A percentile compares a stretch with the other conserved stretches of the same genome.
Evolutionary conservation across 164 flowering plant genomes (phyloP).

Genomic region (Cinnamomum chago): DNA sequence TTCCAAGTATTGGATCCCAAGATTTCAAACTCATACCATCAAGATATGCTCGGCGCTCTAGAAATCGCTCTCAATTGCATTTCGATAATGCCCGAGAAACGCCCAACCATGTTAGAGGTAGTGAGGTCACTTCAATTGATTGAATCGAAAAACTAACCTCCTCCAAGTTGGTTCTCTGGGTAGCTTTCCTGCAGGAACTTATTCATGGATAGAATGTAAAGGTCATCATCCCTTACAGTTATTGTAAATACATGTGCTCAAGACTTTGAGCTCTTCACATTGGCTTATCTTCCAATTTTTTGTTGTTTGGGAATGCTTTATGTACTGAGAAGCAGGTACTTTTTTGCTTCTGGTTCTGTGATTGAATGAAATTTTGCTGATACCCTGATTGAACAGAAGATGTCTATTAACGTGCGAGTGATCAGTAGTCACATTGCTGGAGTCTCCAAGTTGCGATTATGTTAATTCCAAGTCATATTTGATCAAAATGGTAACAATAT

Average conservation of each 20-base stretch:
- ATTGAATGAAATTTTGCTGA: not conserved
- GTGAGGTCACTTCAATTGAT: constrained; percentile 55
- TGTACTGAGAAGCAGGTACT: not conserved
- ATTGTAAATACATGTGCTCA: constrained; percentile 5
- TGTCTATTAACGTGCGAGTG: not conserved
- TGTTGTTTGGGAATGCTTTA: not conserved
- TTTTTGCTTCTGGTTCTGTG: not conserved
- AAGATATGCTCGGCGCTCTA: constrained; percentile 58
- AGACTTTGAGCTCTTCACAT: not conserved
- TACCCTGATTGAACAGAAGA: not conserved
- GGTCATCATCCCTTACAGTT: not conserved
- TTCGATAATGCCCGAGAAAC: constrained; percentile 61
- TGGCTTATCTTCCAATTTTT: not conserved
- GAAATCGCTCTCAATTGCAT: constrained; percentile 74
- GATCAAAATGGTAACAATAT: too few species aligned
- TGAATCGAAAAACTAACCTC: constrained; percentile 7
- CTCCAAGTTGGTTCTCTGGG: constrained; percentile 4
- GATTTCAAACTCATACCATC: constrained; percentile 32
- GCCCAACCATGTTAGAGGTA: constrained; percentile 71
- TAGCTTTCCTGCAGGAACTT: constrained; percentile 16
- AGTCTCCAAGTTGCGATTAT: too few species aligned
- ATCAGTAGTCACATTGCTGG: not conserved
- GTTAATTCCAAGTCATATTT: too few species aligned
- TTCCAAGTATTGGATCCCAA: constrained; percentile 57
- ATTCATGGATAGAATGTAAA: constrained; percentile 12